Conservation (phyloP, 2,329 filamentous ascomycete species). For the Epichloe gansuensis region DNA sequence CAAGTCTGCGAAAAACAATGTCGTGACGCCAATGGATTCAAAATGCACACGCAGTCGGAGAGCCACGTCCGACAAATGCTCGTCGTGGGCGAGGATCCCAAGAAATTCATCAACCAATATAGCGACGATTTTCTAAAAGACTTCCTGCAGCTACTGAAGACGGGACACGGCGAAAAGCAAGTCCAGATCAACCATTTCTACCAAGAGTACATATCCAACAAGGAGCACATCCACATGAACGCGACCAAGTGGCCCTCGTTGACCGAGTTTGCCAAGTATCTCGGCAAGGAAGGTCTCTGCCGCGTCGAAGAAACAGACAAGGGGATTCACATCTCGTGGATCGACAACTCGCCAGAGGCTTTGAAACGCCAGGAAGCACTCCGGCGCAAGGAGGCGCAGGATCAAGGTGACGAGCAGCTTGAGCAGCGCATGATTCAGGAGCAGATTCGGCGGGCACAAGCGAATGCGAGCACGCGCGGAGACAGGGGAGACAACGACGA, state of each 20-base stretch:
- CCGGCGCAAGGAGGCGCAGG: slow-evolving; percentile 69
- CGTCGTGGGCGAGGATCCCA: slow-evolving; percentile 74
- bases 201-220: slow-evolving; percentile 75
- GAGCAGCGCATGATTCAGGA: slow-evolving; percentile 73
- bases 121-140: slow-evolving; percentile 69
- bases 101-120: slow-evolving; percentile 72
- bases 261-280: slow-evolving; percentile 77
- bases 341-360: slow-evolving; percentile 83
- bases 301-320: slow-evolving; percentile 82
- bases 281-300: slow-evolving; percentile 79
- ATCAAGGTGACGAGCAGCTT: slow-evolving; percentile 80
- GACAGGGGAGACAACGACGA: slow-evolving; percentile 28
- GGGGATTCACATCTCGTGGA: slow-evolving; percentile 76
- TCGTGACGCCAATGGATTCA: slow-evolving; percentile 82
- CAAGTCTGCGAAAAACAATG: slow-evolving; percentile 55
- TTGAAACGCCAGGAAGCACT: slow-evolving; percentile 69
- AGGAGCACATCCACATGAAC: slow-evolving; percentile 84
- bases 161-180: slow-evolving; percentile 80
- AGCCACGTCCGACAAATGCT: slow-evolving; percentile 83
- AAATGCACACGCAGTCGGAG: slow-evolving; percentile 76
- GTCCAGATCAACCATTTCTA: slow-evolving; percentile 90
- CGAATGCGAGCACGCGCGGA: slow-evolving; percentile 28
- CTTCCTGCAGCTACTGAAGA: slow-evolving; percentile 65
- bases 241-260: slow-evolving; percentile 77
- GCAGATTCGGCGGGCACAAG: slow-evolving; percentile 67